These are phyloP conservation scores for Lentinula edodes DNA, from an alignment of 768 basidiomycete species.

Conservation along the genomic window DNA sequence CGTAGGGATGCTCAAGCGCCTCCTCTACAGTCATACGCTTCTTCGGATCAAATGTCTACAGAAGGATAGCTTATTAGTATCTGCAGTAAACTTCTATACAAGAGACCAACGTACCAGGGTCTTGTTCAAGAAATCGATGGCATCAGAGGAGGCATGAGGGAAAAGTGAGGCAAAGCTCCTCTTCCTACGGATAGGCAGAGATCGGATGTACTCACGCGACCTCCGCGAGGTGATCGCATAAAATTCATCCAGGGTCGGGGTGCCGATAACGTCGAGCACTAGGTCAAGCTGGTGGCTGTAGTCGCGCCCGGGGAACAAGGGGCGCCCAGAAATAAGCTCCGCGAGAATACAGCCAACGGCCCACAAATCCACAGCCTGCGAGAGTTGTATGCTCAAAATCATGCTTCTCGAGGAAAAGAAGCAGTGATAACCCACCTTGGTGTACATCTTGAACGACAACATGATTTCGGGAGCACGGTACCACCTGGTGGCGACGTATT, in stretches of 20 bases:
- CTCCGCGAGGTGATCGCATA: slow-evolving; percentile 83
- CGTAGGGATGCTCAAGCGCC: slow-evolving; percentile 79
- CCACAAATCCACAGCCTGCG: slow-evolving; percentile 65
- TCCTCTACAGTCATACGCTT: slow-evolving; percentile 81
- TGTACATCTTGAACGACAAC: slow-evolving; percentile 90
- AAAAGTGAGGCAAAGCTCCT: slow-evolving; percentile 67
- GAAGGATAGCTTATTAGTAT: background rate
- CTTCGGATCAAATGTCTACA: slow-evolving; percentile 81
- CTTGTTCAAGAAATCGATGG: slow-evolving; percentile 67
- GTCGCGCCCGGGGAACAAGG: slow-evolving; percentile 85
- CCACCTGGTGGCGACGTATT: slow-evolving; percentile 74
- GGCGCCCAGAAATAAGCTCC: slow-evolving; percentile 75
- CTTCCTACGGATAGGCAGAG: slow-evolving; percentile 77
- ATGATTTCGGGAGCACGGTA: slow-evolving; percentile 60
- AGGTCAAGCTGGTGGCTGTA: slow-evolving; percentile 86
- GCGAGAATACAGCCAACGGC: slow-evolving; percentile 74
- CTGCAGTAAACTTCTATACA: background rate
- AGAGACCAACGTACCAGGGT: slow-evolving; percentile 45
- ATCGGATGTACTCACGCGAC: slow-evolving; percentile 84
- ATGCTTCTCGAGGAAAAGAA: background rate
- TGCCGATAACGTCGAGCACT: slow-evolving; percentile 83
- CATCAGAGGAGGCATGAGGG: slow-evolving; percentile 70
- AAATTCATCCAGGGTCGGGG: slow-evolving; percentile 86
- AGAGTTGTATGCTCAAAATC: background rate
- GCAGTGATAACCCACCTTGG: slow-evolving; percentile 40